These are phyloP conservation scores for Trichoderma virens DNA, from an alignment of 495 filamentous ascomycete genomes.

Conservation along the genomic window DNA sequence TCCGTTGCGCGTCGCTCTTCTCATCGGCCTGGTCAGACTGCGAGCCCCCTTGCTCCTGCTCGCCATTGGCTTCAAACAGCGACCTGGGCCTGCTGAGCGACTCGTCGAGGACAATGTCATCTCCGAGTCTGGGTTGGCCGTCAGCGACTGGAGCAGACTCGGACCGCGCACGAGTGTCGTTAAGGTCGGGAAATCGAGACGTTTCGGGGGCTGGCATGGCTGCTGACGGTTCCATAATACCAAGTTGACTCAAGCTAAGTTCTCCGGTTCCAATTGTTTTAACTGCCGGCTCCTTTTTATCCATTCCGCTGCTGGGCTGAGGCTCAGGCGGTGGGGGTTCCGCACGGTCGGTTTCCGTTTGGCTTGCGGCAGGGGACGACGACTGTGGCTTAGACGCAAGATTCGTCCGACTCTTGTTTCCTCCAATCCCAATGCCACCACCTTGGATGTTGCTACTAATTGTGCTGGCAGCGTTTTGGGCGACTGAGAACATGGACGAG, in stretches of 20 bases:
- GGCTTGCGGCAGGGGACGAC: conserved; percentile 13
- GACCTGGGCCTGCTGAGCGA: conserved; percentile 29
- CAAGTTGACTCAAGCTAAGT: conserved; percentile 76
- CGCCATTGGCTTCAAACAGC: conserved; percentile 42
- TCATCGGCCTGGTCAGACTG: conserved; percentile 56
- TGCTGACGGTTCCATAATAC: conserved; percentile 50
- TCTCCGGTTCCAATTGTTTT: conserved; percentile 88
- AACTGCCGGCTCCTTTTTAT: conserved; percentile 64
- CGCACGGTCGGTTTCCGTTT: conserved; percentile 34
- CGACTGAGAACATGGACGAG: conserved; percentile 82
- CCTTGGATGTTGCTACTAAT: conserved; percentile 74
- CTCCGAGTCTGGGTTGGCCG: conserved; percentile 13
- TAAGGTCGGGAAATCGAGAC: conserved; percentile 35
- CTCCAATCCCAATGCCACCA: conserved; percentile 33
- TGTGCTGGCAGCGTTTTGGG: conserved; percentile 87
- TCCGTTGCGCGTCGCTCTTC: conserved; percentile 62
- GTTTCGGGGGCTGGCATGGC: conserved; percentile 29
- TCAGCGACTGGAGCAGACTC: conserved; percentile 41
- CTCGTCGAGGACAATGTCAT: conserved; percentile 28
- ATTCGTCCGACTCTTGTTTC: conserved; percentile 31
- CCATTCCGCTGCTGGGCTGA: conserved; percentile 18
- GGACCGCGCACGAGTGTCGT: conserved; percentile 30
- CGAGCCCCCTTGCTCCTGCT: conserved; percentile 55
- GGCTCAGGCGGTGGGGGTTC: conserved; percentile 26
- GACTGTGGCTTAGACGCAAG: conserved; percentile 25